Conservation (phyloP, 2,329 filamentous ascomycete genomes). For the Exophiala viscosa region DNA sequence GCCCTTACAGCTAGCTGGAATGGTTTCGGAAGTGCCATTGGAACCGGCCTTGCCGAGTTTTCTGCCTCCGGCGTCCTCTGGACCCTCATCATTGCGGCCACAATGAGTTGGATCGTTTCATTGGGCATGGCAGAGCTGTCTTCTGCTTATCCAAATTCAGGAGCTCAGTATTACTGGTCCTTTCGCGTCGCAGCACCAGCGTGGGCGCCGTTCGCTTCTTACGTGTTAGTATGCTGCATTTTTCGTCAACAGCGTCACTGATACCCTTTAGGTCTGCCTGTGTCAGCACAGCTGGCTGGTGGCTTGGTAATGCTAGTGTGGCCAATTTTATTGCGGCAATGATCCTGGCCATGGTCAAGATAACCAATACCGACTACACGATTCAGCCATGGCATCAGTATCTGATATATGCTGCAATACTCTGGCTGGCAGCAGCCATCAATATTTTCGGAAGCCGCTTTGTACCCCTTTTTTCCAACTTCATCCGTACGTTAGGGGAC, state of each 20-base stretch:
- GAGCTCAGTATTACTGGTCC: conserved; percentile 22
- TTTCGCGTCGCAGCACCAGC: conserved; percentile 10
- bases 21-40: conserved; percentile 1
- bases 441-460: neutral
- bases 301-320: conserved; percentile 15
- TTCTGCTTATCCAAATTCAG: conserved; percentile 1
- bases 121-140: conserved; percentile 6
- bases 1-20: conserved; percentile 1
- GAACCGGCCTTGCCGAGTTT: neutral
- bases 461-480: conserved; percentile 1
- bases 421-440: neutral
- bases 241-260: neutral
- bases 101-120: conserved; percentile 1
- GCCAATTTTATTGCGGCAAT: conserved; percentile 18
- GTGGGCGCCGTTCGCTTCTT: conserved; percentile 17
- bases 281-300: conserved; percentile 19
- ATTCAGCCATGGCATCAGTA: conserved; percentile 13
- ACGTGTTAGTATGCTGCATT: conserved; percentile 2
- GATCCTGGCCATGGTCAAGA: conserved; percentile 12
- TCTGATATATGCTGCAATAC: neutral
- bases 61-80: neutral
- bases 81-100: conserved; percentile 3
- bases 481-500: neutral
- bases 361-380: conserved; percentile 8
- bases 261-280: conserved; percentile 7